Conservation (phyloP, 108 stramenopile species). For the Mediolabrus comicus region DNA sequence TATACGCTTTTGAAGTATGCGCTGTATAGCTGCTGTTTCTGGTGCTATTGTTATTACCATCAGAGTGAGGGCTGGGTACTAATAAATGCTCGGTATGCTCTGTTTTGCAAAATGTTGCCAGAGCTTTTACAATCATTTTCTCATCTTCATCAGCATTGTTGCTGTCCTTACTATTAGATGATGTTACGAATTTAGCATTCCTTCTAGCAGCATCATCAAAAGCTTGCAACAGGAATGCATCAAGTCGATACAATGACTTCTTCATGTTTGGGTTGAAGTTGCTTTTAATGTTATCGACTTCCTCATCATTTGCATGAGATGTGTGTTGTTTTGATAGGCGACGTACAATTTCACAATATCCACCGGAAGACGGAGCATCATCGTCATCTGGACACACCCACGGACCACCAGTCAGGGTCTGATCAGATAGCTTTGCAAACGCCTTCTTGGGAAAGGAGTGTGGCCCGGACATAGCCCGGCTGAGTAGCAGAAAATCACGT, state of each 20-base stretch:
- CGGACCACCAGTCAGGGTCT: constrained; percentile 13
- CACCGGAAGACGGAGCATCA: not conserved
- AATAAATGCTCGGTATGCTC: constrained; percentile 20
- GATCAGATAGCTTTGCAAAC: constrained; percentile 20
- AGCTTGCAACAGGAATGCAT: constrained; percentile 10
- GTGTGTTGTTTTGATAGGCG: no score
- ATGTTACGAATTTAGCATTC: no score
- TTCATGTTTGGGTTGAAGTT: constrained; percentile 18
- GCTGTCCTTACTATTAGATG: no score
- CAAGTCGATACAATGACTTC: constrained; percentile 20
- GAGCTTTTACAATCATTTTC: constrained; percentile 19
- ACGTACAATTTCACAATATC: constrained; percentile 2
- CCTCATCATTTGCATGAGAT: no score
- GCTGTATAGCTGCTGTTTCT: not conserved
- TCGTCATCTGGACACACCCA: constrained; percentile 29
- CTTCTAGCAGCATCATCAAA: not conserved
- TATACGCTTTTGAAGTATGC: constrained; percentile 11
- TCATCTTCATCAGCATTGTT: not conserved
- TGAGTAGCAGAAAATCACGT: constrained; percentile 37
- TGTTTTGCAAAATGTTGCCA: constrained; percentile 21
- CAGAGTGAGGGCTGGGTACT: no score
- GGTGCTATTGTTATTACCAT: not conserved
- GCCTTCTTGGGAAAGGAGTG: constrained; percentile 24
- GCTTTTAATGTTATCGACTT: not conserved
- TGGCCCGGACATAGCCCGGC: constrained; percentile 1